Conservation (phyloP, 2,329 filamentous ascomycete species). For the Fusarium luffae region DNA sequence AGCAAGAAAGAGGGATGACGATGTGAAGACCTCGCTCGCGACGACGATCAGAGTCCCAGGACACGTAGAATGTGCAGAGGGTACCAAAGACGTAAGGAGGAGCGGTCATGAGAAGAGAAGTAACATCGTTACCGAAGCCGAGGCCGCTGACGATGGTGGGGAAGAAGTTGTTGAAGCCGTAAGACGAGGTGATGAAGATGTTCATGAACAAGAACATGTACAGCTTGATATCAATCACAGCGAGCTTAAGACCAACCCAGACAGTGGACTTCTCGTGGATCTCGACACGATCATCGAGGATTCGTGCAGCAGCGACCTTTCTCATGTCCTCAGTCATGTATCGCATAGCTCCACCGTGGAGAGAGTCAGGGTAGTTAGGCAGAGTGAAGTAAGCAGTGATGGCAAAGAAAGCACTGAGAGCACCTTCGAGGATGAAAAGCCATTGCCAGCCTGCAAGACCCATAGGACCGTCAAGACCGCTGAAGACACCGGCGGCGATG, state of each 20-base stretch:
- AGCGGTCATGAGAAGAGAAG: constrained; percentile 64
- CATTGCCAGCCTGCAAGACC: constrained; percentile 71
- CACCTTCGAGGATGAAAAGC: constrained; percentile 75
- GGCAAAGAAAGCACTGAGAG: constrained; percentile 44
- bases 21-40: constrained; percentile 73
- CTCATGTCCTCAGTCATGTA: constrained; percentile 37
- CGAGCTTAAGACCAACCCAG: constrained; percentile 34
- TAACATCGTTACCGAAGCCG: constrained; percentile 61
- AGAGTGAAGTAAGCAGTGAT: constrained; percentile 39
- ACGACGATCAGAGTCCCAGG: constrained; percentile 69
- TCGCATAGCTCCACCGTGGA: constrained; percentile 10
- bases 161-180: constrained; percentile 52
- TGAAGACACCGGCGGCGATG: constrained; percentile 68
- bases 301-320: constrained; percentile 28
- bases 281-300: constrained; percentile 31
- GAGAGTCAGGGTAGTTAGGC: constrained; percentile 35
- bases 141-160: constrained; percentile 67
- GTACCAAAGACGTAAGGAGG: constrained; percentile 68
- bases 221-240: constrained; percentile 34
- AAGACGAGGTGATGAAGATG: constrained; percentile 41
- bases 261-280: constrained; percentile 29
- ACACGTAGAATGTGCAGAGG: constrained; percentile 66
- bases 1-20: constrained; percentile 64
- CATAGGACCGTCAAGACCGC: constrained; percentile 48
- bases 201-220: constrained; percentile 40